Percentiles rank a stretch among this genome's conserved stretches.
Conservation (phyloP, 768 basidiomycete species). For the Lyophyllum decastes region DNA sequence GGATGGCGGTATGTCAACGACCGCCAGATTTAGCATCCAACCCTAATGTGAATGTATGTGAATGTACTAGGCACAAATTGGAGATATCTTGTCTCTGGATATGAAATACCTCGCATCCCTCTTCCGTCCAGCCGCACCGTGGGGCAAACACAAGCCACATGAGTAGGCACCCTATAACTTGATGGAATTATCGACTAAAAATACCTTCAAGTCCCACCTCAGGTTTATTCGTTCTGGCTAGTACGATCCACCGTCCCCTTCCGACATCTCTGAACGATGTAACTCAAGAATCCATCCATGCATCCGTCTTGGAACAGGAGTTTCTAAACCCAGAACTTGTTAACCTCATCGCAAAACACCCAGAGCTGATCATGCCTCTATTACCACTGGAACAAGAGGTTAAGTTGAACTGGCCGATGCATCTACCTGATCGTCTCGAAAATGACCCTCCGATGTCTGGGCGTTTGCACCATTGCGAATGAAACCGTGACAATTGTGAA, state of each 20-base stretch:
- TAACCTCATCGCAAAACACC: constrained; percentile 38
- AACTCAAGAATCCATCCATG: constrained; percentile 63
- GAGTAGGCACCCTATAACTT: constrained; percentile 43
- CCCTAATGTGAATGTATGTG: neutral
- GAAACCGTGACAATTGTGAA: too few species aligned
- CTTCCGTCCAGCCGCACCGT: constrained; percentile 51
- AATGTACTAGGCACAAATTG: constrained; percentile 52
- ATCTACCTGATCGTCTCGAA: constrained; percentile 18
- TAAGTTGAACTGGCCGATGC: constrained; percentile 47
- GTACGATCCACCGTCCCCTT: constrained; percentile 44
- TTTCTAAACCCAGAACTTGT: constrained; percentile 33
- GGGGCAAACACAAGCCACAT: constrained; percentile 66
- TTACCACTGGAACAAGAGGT: constrained; percentile 55
- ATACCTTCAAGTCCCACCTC: constrained; percentile 40
- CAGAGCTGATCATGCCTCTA: constrained; percentile 43
- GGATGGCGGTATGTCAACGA: constrained; percentile 57
- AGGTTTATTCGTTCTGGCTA: constrained; percentile 55
- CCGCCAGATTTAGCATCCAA: neutral
- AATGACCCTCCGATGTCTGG: neutral
- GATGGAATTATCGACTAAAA: constrained; percentile 1
- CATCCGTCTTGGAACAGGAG: constrained; percentile 55
- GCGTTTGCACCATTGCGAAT: neutral
- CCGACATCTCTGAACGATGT: constrained; percentile 44
- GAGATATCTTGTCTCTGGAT: constrained; percentile 58
- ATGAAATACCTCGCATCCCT: constrained; percentile 50